Conservation (phyloP, 495 filamentous ascomycete species). For the Staphylotrichum longicolle region DNA sequence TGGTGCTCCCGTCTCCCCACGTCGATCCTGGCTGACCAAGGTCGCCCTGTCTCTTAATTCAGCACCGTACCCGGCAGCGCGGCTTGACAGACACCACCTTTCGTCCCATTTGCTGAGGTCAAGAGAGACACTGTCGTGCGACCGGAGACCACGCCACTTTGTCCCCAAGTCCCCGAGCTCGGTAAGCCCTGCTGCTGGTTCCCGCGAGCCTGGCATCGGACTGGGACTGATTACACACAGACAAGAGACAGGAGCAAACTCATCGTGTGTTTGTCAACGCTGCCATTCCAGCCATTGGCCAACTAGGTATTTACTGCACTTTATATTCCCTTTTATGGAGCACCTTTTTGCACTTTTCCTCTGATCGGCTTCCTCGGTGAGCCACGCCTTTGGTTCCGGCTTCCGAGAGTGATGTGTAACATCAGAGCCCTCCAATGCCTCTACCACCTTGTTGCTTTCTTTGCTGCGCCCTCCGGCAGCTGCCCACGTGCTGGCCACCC, state of each 20-base stretch:
- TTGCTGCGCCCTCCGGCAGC: neutral
- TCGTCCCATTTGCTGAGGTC: neutral
- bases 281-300: neutral
- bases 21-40: constrained; percentile 6
- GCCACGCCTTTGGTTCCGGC: neutral
- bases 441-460: neutral
- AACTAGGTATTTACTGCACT: constrained; percentile 2
- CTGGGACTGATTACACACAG: neutral
- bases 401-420: neutral
- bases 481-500: constrained; percentile 2
- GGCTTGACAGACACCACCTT: constrained; percentile 25
- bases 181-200: constrained; percentile 9
- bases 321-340: neutral
- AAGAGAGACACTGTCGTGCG: constrained; percentile 12
- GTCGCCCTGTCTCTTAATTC: constrained; percentile 5
- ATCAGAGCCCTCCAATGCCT: neutral
- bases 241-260: neutral
- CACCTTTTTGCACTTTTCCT: too few species aligned
- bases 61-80: constrained; percentile 19
- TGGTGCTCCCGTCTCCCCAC: constrained; percentile 12
- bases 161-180: constrained; percentile 20
- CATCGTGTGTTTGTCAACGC: neutral
- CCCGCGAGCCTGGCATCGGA: neutral
- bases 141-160: constrained; percentile 11
- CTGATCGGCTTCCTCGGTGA: too few species aligned